phyloP scores from a whole-genome alignment of 139 green algal species.

The Chlorella sp. region DNA sequence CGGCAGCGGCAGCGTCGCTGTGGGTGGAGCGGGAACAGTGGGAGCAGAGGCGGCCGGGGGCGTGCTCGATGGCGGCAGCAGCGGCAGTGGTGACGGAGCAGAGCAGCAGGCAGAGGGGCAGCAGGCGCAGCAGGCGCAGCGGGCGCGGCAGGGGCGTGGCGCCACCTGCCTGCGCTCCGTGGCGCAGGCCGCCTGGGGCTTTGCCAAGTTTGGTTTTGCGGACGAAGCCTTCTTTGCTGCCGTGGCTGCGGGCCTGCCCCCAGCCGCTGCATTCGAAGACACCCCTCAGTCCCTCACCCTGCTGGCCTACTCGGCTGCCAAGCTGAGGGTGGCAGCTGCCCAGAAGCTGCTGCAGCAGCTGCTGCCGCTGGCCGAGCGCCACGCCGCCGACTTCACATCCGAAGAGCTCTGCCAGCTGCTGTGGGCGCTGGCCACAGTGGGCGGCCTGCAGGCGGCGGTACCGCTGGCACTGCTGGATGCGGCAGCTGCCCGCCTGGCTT shows the following conservation, averaged over 20 bases:
- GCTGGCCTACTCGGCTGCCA: slow-evolving; percentile 55
- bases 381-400: slow-evolving; percentile 37
- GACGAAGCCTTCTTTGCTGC: background rate
- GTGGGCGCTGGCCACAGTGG: slow-evolving; percentile 12
- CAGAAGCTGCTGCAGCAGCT: background rate
- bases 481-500: background rate
- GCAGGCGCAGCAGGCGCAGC: background rate
- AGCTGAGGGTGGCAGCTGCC: slow-evolving; percentile 44
- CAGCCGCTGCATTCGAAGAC: background rate
- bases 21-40: background rate
- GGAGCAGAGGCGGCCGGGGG: background rate
- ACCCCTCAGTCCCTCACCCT: slow-evolving; percentile 21
- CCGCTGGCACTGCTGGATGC: slow-evolving; percentile 5
- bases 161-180: background rate
- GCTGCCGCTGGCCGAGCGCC: slow-evolving; percentile 45
- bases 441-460: background rate
- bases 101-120: background rate
- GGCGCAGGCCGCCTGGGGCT: background rate
- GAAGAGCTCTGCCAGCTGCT: slow-evolving; percentile 60
- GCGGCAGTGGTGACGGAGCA: too few relatives aligned
- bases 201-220: background rate
- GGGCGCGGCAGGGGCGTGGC: background rate
- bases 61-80: too few relatives aligned
- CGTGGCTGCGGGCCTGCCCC: background rate
- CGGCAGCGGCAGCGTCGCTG: background rate